A percentile compares a stretch with the other conserved stretches of the same genome.
phyloP scores from a whole-genome alignment of 2,329 filamentous ascomycete genomes.

The Beauveria pseudobassiana region DNA sequence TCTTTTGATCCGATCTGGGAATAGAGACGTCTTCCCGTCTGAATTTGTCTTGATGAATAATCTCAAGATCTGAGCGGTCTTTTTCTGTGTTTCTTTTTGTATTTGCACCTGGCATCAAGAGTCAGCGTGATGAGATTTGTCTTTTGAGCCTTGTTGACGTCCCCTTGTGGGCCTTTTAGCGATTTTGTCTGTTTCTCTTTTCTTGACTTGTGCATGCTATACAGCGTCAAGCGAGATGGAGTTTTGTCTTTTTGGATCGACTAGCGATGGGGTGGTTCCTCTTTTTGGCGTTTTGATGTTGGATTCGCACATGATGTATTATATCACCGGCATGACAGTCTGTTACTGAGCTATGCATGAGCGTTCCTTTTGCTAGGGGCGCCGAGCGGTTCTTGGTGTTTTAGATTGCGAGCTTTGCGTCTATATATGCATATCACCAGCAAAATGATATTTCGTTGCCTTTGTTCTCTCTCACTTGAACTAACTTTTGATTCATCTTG shows the following conservation, averaged over 20 bases:
- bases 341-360: too few relatives aligned
- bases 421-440: too few relatives aligned
- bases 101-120: not conserved
- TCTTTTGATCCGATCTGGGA: not conserved
- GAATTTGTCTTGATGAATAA: not conserved
- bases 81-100: not conserved
- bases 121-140: not conserved
- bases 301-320: not conserved
- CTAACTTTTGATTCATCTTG: too few relatives aligned
- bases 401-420: too few relatives aligned
- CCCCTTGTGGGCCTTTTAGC: not conserved
- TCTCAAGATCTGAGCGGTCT: not conserved
- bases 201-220: not conserved
- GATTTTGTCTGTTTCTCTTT: not conserved
- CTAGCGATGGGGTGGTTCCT: not conserved
- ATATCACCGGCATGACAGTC: not conserved
- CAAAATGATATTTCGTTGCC: not conserved
- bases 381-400: too few relatives aligned
- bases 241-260: not conserved
- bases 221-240: not conserved
- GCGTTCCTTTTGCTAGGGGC: too few relatives aligned
- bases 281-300: not conserved
- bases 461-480: not conserved
- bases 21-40: not conserved
- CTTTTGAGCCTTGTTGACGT: not conserved